Conservation (phyloP, 2,329 filamentous ascomycete species). For the Pyricularia pennisetigena region DNA sequence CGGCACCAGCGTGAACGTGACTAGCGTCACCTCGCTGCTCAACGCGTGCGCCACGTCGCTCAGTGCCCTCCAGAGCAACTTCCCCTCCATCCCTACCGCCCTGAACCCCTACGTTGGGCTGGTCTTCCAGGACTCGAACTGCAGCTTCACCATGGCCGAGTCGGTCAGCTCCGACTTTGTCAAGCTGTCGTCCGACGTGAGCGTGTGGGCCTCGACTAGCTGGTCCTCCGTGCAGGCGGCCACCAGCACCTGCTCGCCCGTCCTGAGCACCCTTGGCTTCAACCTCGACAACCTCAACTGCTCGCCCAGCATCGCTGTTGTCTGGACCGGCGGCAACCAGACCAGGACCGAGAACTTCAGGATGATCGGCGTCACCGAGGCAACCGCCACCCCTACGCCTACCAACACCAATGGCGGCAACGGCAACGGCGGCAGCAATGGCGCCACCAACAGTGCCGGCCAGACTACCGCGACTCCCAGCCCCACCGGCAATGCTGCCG, state of each 20-base stretch:
- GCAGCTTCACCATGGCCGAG: neutral
- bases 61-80: neutral
- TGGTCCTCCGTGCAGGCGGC: neutral
- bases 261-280: neutral
- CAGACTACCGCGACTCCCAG: neutral
- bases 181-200: neutral
- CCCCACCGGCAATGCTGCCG: neutral
- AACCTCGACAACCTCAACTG: neutral
- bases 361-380: neutral
- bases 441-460: neutral
- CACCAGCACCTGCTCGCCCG: neutral
- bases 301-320: neutral
- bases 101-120: neutral
- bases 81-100: neutral
- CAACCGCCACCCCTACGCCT: neutral
- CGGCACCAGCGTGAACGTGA: neutral
- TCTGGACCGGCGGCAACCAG: neutral
- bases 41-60: neutral
- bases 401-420: neutral
- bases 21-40: neutral
- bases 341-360: neutral
- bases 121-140: neutral
- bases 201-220: neutral
- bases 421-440: neutral
- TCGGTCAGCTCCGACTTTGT: neutral